A percentile compares a stretch with the other conserved stretches of the same genome.
Conservation (phyloP, 768 basidiomycete species). For the Mycena albidolilacea region DNA sequence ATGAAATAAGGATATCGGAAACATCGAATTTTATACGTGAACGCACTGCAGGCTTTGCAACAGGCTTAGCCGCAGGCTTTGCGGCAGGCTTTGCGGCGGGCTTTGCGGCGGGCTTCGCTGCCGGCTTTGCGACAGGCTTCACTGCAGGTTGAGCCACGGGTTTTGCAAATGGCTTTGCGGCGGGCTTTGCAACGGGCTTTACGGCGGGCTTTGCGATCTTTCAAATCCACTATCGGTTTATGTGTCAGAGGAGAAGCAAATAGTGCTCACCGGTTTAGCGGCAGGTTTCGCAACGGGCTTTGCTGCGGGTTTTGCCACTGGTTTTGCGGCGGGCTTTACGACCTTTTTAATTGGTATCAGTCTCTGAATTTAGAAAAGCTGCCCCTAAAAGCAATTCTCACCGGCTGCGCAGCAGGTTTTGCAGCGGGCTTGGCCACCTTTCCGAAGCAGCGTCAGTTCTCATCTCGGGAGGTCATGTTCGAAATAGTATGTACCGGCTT, state of each 20-base stretch:
- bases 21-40: neutral
- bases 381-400: no score
- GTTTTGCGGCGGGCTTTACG: no score
- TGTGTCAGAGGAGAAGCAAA: no score
- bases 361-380: no score
- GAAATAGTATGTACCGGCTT: neutral
- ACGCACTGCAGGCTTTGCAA: neutral
- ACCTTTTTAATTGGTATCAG: no score
- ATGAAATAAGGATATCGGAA: neutral
- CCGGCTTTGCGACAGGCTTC: neutral
- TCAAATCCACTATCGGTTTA: no score
- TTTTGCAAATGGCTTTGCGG: neutral
- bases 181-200: constrained; percentile 1
- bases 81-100: neutral
- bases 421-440: constrained; percentile 7
- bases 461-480: neutral
- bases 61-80: neutral
- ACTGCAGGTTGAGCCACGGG: neutral
- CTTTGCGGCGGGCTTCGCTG: neutral
- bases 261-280: no score
- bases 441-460: neutral
- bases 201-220: neutral
- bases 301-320: no score
- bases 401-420: neutral
- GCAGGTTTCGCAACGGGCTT: no score